Evolutionary conservation across 2,329 filamentous ascomycete species (phyloP).

Genomic region (Penicillium sp.): DNA sequence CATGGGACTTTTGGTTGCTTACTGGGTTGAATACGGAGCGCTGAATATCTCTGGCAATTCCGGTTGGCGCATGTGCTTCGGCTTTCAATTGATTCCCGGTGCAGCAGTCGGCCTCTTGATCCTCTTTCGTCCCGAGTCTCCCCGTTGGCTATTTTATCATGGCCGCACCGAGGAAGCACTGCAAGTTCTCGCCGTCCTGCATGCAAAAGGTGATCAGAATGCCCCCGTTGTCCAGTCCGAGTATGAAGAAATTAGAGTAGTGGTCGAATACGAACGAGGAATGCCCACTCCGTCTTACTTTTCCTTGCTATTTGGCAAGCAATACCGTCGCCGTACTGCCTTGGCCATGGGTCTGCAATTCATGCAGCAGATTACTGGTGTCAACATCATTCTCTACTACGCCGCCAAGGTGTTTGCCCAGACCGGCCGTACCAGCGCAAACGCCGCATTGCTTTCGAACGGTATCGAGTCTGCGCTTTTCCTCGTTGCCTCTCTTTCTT

Average conservation of each 20-base stretch:
- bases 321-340: not conserved
- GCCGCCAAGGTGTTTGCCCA: conserved; percentile 4
- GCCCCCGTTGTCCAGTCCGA: not conserved
- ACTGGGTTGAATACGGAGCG: conserved; percentile 3
- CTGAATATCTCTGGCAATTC: not conserved
- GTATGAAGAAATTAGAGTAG: not conserved
- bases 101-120: not conserved
- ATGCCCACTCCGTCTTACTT: not conserved
- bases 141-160: conserved; percentile 2
- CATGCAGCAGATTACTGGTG: conserved; percentile 3
- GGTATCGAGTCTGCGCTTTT: not conserved
- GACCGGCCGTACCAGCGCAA: not conserved
- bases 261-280: not conserved
- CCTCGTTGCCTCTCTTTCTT: not conserved
- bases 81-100: not conserved
- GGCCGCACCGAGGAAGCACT: not conserved
- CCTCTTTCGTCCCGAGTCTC: not conserved
- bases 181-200: not conserved
- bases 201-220: not conserved
- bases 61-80: not conserved
- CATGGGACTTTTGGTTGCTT: not conserved
- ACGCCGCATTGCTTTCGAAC: not conserved
- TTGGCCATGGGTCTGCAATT: conserved; percentile 1
- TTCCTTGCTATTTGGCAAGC: not conserved
- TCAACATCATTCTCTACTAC: conserved; percentile 2